Evolutionary conservation across 129 eudicot species (phyloP), one percentile per base, ranked within the genome.

Genomic region (Kitagawia praeruptora): DNA sequence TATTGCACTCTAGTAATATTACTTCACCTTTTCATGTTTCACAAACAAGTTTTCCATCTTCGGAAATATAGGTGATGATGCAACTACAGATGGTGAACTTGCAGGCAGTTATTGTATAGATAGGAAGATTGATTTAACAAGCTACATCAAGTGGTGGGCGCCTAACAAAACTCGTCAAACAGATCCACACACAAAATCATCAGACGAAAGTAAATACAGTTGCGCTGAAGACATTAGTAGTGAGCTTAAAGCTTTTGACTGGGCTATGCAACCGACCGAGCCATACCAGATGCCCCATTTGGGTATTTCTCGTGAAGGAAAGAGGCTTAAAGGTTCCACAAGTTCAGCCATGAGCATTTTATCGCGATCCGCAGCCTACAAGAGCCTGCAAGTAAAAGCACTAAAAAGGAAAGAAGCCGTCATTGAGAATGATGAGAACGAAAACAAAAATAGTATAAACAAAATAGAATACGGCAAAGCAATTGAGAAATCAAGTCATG

Each of bases 101-200:
- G 79, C 85, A 23, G 88, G 93, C 41, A 89, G 92, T 76, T 89
- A 85, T 78, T 73, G 88, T 81, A 81, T 84, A 23, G 96, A 92
- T 45, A 90, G 96, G 77, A 95, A 95, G 87, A 90, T 95, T 23
- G 99, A 95, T 84, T 84, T 95, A 49, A 87, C 99, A 79, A 87
- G 83, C 69, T 85, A 89, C 87, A 90, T 95, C 61, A 95, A 95
- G 82, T 95, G 99, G 99, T 95, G 99, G 97, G 92, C 90, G 15
- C 85, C 88, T 47, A 86, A 84, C 84, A 92, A 87, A 80, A 77
- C 88, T 81, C 85, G 91, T 61, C 89, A 85, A 46, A 21, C 84
- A 45, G 97, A 92, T 77, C 77, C 87, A 48, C 88, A 82, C 54
- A 76, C 78, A 39, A 88, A 83, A 86, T 87, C 92, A 48, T 86